Base-by-base conservation (phyloP, 768 basidiomycete genomes). In the Lanmaoa rubissima region DNA sequence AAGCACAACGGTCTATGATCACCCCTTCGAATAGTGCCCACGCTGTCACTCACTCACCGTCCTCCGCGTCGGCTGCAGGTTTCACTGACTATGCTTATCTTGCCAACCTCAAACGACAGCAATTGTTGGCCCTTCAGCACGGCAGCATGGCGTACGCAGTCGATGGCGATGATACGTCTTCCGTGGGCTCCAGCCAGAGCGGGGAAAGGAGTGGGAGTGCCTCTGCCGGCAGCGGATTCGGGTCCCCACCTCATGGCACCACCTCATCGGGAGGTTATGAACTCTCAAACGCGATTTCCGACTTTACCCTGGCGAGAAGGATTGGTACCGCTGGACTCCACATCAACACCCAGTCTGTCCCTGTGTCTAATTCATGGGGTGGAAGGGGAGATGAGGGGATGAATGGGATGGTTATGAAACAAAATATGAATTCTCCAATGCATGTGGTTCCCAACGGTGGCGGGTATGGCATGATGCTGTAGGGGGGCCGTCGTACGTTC, bases 1-100 rank as follows among this genome's bases (percentile, higher is more conserved):
- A 69, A n/a, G 61, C 73, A 0, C 76, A 75, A 38, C 69, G 73
- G 2, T 58, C 63, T 46, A 68, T 78, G 51, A 74, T 78, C 61
- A 78, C 79, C 4, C 76, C 80, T 38, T 76, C 80, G 21, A 70
- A 75, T 8, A 65, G 69, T 12, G 68, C 76, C 21, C 79, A 79
- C 58, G 71, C 38, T 47, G 51, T 53, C 71, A 40, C 67, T 73
- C 54, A 66, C 13, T 49, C 59, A 1, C 36, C 60, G 1, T 38
- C 69, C 6, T 46, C 67, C 0, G 46, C 58, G 19, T 21, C 61
- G 21, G 54, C 57, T 12, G 51, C 61, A 3, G 60, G 54, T 6
- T 60, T 59, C 28, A 46, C 48, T 17, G 62, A 71, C 34, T 74
- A 71, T 13, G 50, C 53, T 4, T 63, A 65, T 40, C 58, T 72